Base-by-base conservation (phyloP, 2,329 filamentous ascomycete species). In the Camptophora hylomeconis region DNA sequence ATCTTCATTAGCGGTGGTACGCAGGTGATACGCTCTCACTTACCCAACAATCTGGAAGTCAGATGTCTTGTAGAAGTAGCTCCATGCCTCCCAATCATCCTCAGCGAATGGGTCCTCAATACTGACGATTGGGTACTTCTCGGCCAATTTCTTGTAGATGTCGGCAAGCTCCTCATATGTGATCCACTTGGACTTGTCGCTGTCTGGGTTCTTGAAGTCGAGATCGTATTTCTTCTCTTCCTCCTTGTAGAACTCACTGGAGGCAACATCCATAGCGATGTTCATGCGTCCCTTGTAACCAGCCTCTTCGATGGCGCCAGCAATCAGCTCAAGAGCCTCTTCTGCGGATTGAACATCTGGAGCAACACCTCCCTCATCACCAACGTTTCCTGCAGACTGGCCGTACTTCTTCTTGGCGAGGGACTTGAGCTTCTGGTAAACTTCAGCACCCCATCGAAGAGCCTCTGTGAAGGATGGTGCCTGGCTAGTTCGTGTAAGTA, bases 161-260 rank as follows among this genome's bases (percentile, higher is more conserved):
- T 79, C 75, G 55, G 89, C 87, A 40, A 98, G 80, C 68, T 98
- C 70, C 72, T 95, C 83, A 65, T 95, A 95, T 48, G 82, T 93
- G 69, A 98, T 70, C 89, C 89, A 95, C 75, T 98, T 95, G 69
- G 64, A 72, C 55, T 76, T 72, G 69, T 98, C 89, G 59, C 80
- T 89, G n/a, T n/a, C n/a, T n/a, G n/a, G n/a, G 76, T 98, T 98
- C 82, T 98, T 95, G 82, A 95, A 98, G 78, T 95, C 89, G 44
- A 98, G 73, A 57, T 98, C 89, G 74, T 98, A 98, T 73, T 95
- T 95, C 80, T 95, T 94, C 58, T 67, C 87, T 29, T 89, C 82
- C 51, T 68, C 62, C 70, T 95, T 95, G 80, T 98, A 98, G 74
- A 98, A 98, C 64, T 98, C 89, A 69, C 81, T 92, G 44, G 89